Conservation (phyloP, 257 asterid species). For the Perilla frutescens region DNA sequence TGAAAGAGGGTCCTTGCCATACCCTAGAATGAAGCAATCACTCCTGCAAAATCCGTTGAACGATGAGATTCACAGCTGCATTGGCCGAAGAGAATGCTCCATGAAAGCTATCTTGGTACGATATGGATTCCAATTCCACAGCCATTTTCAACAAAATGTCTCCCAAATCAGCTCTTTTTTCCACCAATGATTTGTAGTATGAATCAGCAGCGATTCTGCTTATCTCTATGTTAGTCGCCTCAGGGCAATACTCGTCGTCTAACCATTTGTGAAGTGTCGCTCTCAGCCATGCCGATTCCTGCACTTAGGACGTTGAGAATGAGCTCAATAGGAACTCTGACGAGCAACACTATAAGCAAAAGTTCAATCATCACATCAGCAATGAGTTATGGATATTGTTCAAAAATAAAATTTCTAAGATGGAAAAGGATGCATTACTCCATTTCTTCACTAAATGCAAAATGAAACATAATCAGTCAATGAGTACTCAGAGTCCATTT, state of each 20-base stretch:
- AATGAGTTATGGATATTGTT: background rate
- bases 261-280: slow-evolving; percentile 78
- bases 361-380: background rate
- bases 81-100: slow-evolving; percentile 96
- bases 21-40: slow-evolving; percentile 3
- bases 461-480: no score
- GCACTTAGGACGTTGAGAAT: slow-evolving; percentile 29
- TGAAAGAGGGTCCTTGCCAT: no score
- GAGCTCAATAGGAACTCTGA: background rate
- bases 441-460: background rate
- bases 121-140: slow-evolving; percentile 71
- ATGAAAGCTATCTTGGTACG: slow-evolving; percentile 94
- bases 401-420: background rate
- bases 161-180: slow-evolving; percentile 67
- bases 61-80: slow-evolving; percentile 80
- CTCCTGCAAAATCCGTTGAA: slow-evolving; percentile 60
- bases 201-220: slow-evolving; percentile 78
- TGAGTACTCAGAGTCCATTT: no score
- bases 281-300: slow-evolving; percentile 92
- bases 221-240: slow-evolving; percentile 74
- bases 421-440: background rate
- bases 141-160: slow-evolving; percentile 83
- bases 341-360: no score
- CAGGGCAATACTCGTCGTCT: slow-evolving; percentile 94
- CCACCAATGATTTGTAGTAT: slow-evolving; percentile 64